phyloP scores from a whole-genome alignment of 129 eudicot genomes.

The Oenanthe sinensis region DNA sequence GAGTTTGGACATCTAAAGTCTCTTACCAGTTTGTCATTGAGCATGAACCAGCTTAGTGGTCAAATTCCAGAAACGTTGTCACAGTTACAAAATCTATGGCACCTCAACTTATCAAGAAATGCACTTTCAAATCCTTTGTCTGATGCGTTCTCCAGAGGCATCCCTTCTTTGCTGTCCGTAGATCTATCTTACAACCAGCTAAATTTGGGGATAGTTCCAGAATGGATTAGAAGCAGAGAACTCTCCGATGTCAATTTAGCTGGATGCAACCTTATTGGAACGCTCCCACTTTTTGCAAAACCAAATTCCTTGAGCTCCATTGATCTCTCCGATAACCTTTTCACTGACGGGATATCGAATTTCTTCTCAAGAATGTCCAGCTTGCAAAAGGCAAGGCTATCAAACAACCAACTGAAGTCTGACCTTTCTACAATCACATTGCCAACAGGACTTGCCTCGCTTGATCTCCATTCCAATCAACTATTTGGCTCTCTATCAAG shows the following conservation, averaged over 20 bases:
- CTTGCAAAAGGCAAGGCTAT: conserved; percentile 52
- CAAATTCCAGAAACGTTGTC: conserved; percentile 71
- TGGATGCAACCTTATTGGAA: conserved; percentile 71
- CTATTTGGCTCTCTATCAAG: conserved; percentile 57
- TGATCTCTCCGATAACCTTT: conserved; percentile 74
- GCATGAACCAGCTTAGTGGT: conserved; percentile 55
- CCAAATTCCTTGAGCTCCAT: conserved; percentile 55
- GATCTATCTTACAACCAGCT: conserved; percentile 75
- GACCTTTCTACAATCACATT: conserved; percentile 46
- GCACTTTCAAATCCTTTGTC: conserved; percentile 61
- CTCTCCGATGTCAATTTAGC: conserved; percentile 74
- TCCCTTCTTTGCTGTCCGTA: conserved; percentile 61
- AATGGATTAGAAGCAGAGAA: conserved; percentile 71
- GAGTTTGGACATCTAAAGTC: conserved; percentile 54
- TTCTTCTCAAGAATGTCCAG: conserved; percentile 44
- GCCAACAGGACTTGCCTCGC: conserved; percentile 50
- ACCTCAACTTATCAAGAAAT: conserved; percentile 70
- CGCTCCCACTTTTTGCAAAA: conserved; percentile 53
- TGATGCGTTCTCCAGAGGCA: conserved; percentile 35
- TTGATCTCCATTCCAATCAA: conserved; percentile 67
- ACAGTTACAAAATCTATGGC: conserved; percentile 52
- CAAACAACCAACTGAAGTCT: conserved; percentile 56
- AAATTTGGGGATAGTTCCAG: conserved; percentile 55
- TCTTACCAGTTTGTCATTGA: conserved; percentile 51
- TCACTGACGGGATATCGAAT: conserved; percentile 46